These are phyloP conservation scores for Fistulinella cinereoalba DNA, from an alignment of 1,284 basidiomycete species.

Conservation along the genomic window DNA sequence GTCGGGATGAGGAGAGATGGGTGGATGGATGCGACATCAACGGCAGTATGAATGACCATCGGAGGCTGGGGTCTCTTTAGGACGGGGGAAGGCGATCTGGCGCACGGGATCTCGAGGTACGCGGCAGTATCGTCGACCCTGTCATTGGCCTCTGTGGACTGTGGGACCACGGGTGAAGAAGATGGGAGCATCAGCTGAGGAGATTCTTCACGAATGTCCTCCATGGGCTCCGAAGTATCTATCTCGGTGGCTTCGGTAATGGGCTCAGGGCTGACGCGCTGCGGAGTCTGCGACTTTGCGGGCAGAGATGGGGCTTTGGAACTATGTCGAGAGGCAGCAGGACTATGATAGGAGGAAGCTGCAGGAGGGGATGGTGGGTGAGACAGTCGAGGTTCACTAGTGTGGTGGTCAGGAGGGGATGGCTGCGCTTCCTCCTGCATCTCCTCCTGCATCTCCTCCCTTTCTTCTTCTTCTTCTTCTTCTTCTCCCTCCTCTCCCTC, in stretches of 20 bases:
- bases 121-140: constrained; percentile 1
- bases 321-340: constrained; percentile 13
- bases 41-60: constrained; percentile 32
- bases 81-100: constrained; percentile 5
- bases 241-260: constrained; percentile 9
- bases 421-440: constrained; percentile 15
- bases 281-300: constrained; percentile 8
- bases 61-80: constrained; percentile 6
- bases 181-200: constrained; percentile 22
- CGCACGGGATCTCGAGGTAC: background rate
- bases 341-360: constrained; percentile 12
- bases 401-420: constrained; percentile 4
- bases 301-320: constrained; percentile 17
- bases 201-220: constrained; percentile 23
- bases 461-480: constrained; percentile 13
- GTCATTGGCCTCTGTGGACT: background rate
- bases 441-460: constrained; percentile 13
- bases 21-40: constrained; percentile 29
- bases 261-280: constrained; percentile 5
- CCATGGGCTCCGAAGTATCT: constrained; percentile 18
- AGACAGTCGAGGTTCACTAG: constrained; percentile 7
- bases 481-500: constrained; percentile 15
- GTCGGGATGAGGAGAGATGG: constrained; percentile 33
- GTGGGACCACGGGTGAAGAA: constrained; percentile 18
- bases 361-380: constrained; percentile 16